Evolutionary conservation across 1,139 yeast genomes (phyloP), one percentile per base, ranked within the genome.

Genomic region (Debaryomyces coudertii): DNA sequence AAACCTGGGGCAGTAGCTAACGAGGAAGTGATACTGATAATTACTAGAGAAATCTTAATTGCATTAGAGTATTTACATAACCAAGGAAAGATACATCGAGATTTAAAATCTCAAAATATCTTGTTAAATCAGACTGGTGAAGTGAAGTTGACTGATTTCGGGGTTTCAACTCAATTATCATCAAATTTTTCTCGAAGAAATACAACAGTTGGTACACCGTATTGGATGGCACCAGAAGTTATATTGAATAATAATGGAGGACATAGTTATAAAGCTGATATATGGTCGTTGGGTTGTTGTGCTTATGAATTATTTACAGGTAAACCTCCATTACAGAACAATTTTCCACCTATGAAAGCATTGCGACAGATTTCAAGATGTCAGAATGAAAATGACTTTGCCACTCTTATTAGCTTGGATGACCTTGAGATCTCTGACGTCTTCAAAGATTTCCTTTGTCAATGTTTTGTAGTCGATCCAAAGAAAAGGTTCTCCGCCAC

Each of bases 181-280:
- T 88, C 82, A 57, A 89, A 83, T 65, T 76, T 87, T 63, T 88
- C 86, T 42, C 79, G 83, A 47, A 63, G 96, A 53, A 85, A 87
- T 56, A 93, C 99, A 0, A 93, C 95, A 58, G 99, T 93, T 7
- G 99, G 99, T 0, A 93, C 99, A 0, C 99, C 99, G 0, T 93
- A 92, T 63, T 93, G 98, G 95, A 95, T 95, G 99, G 95, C 98
- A 0, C 99, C 99, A 0, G 99, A 95, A 59, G 96, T 93, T 2
- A 87, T 93, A 37, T 70, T 83, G 57, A 96, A 90, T 61, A 86
- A 87, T 45, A 64, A 67, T 37, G 78, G 77, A 40, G 96, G 93
- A 8, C 95, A 95, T 63, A 83, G 89, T 52, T 87, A 79, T 60
- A 80, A 87, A 54, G 97, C 99, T 1, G 99, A 95, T 63, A 82